A percentile compares a stretch with the other conserved stretches of the same genome.
These are phyloP conservation scores for Fusarium beomiforme DNA, from an alignment of 2,329 filamentous ascomycete species.

Conservation along the genomic window DNA sequence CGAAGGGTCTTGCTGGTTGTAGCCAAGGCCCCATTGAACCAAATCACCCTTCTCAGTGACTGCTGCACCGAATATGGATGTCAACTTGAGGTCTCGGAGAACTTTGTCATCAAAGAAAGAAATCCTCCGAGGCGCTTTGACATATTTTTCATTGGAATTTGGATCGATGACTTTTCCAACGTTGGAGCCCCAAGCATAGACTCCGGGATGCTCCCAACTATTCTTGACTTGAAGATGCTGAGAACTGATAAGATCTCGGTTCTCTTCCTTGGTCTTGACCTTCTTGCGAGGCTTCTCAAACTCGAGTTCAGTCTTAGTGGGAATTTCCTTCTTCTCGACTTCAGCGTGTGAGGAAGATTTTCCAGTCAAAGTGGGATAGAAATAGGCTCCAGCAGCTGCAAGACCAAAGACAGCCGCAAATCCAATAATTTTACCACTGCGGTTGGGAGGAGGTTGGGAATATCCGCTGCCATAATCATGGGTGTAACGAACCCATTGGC, in stretches of 20 bases:
- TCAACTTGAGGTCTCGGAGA: conserved; percentile 87
- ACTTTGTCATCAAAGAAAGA: conserved; percentile 85
- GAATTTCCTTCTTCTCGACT: conserved; percentile 19
- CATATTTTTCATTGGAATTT: conserved; percentile 76
- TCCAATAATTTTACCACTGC: conserved; percentile 45
- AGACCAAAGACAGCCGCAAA: conserved; percentile 50
- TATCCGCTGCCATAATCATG: conserved; percentile 43
- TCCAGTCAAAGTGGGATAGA: conserved; percentile 50
- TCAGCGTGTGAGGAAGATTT: conserved; percentile 35
- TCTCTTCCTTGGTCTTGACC: conserved; percentile 73
- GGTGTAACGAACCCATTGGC: conserved; percentile 46
- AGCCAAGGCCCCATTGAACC: conserved; percentile 89
- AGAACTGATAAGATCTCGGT: conserved; percentile 79
- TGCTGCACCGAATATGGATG: conserved; percentile 83
- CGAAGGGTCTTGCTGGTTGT: conserved; percentile 68
- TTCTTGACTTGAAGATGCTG: conserved; percentile 89
- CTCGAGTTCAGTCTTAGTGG: conserved; percentile 62
- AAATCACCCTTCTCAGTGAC: conserved; percentile 89
- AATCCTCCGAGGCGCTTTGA: conserved; percentile 85
- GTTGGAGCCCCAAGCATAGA: conserved; percentile 96
- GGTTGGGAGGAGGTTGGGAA: conserved; percentile 28
- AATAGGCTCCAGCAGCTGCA: conserved; percentile 52
- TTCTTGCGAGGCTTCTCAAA: conserved; percentile 74
- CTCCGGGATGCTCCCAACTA: conserved; percentile 83
- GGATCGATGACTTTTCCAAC: conserved; percentile 85